A percentile compares a stretch with the other conserved stretches of the same genome.
phyloP scores from a whole-genome alignment of 495 filamentous ascomycete species.

The Penicillium longicatenatum region DNA sequence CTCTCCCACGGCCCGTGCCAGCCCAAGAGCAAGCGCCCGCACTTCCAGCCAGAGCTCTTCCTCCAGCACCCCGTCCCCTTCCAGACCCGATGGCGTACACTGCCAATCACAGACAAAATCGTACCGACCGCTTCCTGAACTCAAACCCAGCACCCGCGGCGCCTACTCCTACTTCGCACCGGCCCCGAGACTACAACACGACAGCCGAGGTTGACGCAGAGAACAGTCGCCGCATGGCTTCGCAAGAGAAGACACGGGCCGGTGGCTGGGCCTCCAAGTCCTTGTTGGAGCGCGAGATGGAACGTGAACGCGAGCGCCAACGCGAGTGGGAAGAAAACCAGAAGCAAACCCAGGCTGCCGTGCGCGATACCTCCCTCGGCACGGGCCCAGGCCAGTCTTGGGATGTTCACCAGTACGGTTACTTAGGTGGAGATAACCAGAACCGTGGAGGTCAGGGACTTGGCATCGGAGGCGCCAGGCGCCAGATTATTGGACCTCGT shows the following conservation, averaged over 20 bases:
- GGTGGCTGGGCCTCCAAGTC: slow-evolving; percentile 78
- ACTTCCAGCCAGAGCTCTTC: slow-evolving; percentile 22
- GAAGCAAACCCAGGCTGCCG: slow-evolving; percentile 63
- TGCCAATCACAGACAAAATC: slow-evolving; percentile 34
- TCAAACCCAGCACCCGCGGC: slow-evolving; percentile 50
- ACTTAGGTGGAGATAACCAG: slow-evolving; percentile 80
- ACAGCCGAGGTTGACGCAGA: slow-evolving; percentile 69
- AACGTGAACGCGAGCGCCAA: slow-evolving; percentile 89
- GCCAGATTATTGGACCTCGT: slow-evolving; percentile 81
- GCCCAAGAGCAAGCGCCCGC: slow-evolving; percentile 20
- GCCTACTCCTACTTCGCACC: slow-evolving; percentile 41
- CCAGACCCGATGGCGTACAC: slow-evolving; percentile 35
- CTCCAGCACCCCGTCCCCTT: slow-evolving; percentile 33
- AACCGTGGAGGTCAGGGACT: slow-evolving; percentile 71
- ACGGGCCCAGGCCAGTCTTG: slow-evolving; percentile 63
- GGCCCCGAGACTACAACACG: slow-evolving; percentile 57
- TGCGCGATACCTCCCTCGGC: slow-evolving; percentile 47
- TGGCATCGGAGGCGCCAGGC: slow-evolving; percentile 64
- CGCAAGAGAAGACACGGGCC: slow-evolving; percentile 70
- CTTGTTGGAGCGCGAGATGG: slow-evolving; percentile 93
- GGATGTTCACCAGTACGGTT: slow-evolving; percentile 91
- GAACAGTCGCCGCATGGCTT: slow-evolving; percentile 62
- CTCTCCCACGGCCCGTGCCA: slow-evolving; percentile 39
- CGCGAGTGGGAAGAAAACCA: slow-evolving; percentile 95
- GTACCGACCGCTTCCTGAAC: slow-evolving; percentile 51